A percentile compares a stretch with the other conserved stretches of the same genome.
These are phyloP conservation scores for Fraxinus americana DNA, from an alignment of 257 asterid species.

Conservation along the genomic window DNA sequence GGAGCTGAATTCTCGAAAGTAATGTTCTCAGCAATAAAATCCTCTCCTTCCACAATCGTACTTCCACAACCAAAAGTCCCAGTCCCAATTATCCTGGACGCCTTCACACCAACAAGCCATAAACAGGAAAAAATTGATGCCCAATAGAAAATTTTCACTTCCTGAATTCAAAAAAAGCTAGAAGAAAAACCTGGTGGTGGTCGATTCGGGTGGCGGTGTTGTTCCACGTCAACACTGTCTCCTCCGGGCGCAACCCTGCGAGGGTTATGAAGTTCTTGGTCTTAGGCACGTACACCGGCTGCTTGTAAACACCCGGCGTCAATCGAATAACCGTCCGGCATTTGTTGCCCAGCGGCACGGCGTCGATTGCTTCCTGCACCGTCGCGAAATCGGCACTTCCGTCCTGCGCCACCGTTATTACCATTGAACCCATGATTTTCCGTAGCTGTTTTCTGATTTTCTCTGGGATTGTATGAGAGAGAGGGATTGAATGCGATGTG, in stretches of 20 bases:
- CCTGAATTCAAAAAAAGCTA: not conserved
- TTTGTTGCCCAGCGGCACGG: slow-evolving; percentile 74
- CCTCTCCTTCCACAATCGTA: slow-evolving; percentile 89
- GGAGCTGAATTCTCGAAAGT: slow-evolving; percentile 92
- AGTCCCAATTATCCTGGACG: slow-evolving; percentile 83
- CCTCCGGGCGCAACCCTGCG: slow-evolving; percentile 77
- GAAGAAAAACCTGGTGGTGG: slow-evolving; percentile 69
- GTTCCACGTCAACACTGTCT: slow-evolving; percentile 78
- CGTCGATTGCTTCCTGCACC: slow-evolving; percentile 96
- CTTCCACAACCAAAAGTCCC: slow-evolving; percentile 98
- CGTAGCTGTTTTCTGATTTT: not conserved
- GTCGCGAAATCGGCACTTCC: slow-evolving; percentile 65
- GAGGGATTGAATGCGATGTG: not conserved
- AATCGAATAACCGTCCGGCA: slow-evolving; percentile 74
- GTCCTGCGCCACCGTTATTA: slow-evolving; percentile 71
- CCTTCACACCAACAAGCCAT: slow-evolving; percentile 19
- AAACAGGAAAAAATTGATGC: not conserved
- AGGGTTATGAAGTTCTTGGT: slow-evolving; percentile 82
- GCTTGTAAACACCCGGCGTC: slow-evolving; percentile 75
- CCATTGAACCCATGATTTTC: slow-evolving; percentile 37
- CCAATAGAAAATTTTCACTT: not conserved
- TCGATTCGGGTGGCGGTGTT: slow-evolving; percentile 79
- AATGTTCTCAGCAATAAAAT: slow-evolving; percentile 91
- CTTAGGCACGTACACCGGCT: slow-evolving; percentile 85
- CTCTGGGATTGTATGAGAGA: not conserved